A percentile compares a stretch with the other conserved stretches of the same genome.
Conservation (phyloP, 2,329 filamentous ascomycete species). For the Verticillium klebahnii region DNA sequence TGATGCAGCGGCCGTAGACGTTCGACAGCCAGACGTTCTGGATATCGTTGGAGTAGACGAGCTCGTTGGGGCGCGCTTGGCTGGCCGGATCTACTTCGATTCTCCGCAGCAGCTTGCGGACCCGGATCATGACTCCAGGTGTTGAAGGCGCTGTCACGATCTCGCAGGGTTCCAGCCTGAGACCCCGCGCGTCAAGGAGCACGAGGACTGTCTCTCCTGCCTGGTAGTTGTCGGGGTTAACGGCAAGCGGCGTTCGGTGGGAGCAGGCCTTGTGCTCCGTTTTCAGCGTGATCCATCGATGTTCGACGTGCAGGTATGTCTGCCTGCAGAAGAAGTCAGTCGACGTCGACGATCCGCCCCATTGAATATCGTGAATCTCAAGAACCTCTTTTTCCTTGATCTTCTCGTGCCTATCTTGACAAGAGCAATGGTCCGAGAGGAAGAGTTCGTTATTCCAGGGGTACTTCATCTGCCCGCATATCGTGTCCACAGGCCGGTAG, state of each 20-base stretch:
- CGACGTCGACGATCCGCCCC: conserved; percentile 43
- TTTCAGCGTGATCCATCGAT: conserved; percentile 57
- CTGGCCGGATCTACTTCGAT: conserved; percentile 27
- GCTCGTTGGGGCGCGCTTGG: conserved; percentile 46
- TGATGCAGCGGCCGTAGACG: conserved; percentile 53
- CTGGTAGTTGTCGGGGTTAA: conserved; percentile 17
- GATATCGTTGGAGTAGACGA: conserved; percentile 49
- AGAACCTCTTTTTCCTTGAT: conserved; percentile 53
- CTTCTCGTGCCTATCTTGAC: conserved; percentile 36
- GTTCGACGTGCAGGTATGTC: conserved; percentile 56
- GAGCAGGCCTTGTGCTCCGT: conserved; percentile 50
- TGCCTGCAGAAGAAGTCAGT: conserved; percentile 65
- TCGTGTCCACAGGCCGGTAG: conserved; percentile 66
- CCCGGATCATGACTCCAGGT: conserved; percentile 25
- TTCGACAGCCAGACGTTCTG: conserved; percentile 27
- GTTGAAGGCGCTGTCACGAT: conserved; percentile 34
- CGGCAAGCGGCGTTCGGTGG: conserved; percentile 22
- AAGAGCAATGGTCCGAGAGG: conserved; percentile 72
- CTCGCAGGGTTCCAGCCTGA: conserved; percentile 56
- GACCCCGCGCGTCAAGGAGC: conserved; percentile 19
- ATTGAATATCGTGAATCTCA: conserved; percentile 53
- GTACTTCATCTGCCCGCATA: conserved; percentile 63
- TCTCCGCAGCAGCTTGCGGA: conserved; percentile 52
- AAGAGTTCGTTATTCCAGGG: conserved; percentile 71
- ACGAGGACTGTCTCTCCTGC: conserved; percentile 59